Evolutionary conservation across 2,329 filamentous ascomycete genomes (phyloP).

Genomic region (Hymenotorrendiella dingleyae): DNA sequence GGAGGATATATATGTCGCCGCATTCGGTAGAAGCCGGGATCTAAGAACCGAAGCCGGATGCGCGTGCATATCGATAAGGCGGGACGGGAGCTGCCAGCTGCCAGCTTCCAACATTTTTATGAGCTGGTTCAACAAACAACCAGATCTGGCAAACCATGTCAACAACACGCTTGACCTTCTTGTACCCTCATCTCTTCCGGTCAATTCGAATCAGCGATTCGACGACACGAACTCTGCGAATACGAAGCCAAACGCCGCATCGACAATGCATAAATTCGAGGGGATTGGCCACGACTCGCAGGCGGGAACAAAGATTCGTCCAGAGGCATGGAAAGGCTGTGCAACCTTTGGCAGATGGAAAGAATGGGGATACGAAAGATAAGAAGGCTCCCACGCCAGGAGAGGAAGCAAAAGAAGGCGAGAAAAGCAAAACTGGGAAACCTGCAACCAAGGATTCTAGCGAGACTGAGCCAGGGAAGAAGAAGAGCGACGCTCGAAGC

Average conservation of each 20-base stretch:
- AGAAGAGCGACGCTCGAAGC: background rate
- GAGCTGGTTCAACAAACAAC: no score
- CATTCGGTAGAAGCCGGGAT: no score
- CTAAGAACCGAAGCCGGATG: no score
- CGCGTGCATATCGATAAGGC: no score
- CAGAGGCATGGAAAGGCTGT: conserved; percentile 56
- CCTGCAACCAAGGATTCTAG: conserved; percentile 6
- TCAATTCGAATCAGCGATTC: conserved; percentile 42
- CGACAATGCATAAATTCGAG: conserved; percentile 20
- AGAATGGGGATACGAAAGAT: conserved; percentile 23
- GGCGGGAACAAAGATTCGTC: conserved; percentile 40
- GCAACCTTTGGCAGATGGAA: conserved; percentile 40
- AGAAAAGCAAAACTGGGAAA: conserved; percentile 8
- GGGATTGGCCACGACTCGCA: conserved; percentile 34
- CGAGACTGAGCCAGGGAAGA: background rate
- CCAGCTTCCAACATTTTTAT: no score
- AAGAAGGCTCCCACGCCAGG: conserved; percentile 13
- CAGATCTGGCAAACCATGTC: no score
- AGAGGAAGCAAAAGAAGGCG: conserved; percentile 7
- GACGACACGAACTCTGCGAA: conserved; percentile 32
- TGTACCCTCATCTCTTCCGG: conserved; percentile 63
- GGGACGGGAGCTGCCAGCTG: no score
- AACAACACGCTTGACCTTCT: conserved; percentile 56
- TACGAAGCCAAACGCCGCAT: conserved; percentile 23
- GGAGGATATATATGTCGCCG: no score